Evolutionary conservation across 768 basidiomycete genomes (phyloP), one percentile per base, ranked within the genome.

Genomic region (Suillus decipiens): DNA sequence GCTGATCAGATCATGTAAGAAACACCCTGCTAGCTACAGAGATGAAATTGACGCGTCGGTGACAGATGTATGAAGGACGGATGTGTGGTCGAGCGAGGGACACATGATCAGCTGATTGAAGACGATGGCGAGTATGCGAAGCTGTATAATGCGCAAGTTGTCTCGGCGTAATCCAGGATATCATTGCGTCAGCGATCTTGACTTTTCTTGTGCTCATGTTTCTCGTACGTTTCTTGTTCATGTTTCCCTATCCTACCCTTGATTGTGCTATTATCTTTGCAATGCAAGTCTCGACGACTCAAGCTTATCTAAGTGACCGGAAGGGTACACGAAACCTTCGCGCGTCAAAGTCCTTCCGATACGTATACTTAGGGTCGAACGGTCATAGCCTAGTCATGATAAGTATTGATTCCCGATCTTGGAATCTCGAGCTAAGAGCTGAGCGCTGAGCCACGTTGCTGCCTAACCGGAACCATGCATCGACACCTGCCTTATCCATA

Each of bases 1-100:
- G 86, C 84, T 2, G 83, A 86, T 69, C 68, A 78, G 2, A 82
- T 86, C 60, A 63, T 88, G 85, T 86, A 64, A 57, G 12, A 47
- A 36, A 36, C 12, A 14, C 36, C 43, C 11, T 55, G n/a, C n/a
- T 34, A 50, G 7, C 28, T 15, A 34, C 19, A 56, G 24, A 41
- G 28, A 28, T 24, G 57, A 59, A 60, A 41, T 42, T 64, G 36
- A 63, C 28, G 39, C 17, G 3, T 22, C 37, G n/a, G 45, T 22
- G 34, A 33, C 33, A 77, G 76, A 34, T 76, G 76, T 42, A 70
- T 77, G 69, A 73, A 76, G 39, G 71, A 69, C 7, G 76, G 76
- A 1, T 24, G 63, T 1, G 60, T 77, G 28, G 67, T 75, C n/a
- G 76, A 76, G 51, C 60, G 17, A 14, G 76, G 76, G 0, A 77